These are phyloP conservation scores for Suhomyces bribrorum DNA, from an alignment of 1,139 yeast species.

Conservation along the genomic window DNA sequence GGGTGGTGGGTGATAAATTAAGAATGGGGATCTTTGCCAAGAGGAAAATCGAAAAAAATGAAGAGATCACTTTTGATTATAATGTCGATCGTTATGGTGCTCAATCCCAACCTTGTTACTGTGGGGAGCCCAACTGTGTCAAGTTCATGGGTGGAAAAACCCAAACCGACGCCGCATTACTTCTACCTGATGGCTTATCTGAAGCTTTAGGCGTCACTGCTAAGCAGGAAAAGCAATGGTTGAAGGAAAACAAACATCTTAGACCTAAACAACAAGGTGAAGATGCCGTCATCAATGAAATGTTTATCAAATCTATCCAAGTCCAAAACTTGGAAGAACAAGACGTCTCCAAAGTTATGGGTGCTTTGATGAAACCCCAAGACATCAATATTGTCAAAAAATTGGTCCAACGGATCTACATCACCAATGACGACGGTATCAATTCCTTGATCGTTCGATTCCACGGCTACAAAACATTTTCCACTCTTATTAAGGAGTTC, in stretches of 20 bases:
- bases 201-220: constrained; percentile 84
- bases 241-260: constrained; percentile 56
- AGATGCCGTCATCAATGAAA: constrained; percentile 61
- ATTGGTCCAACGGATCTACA: constrained; percentile 64
- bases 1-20: constrained; percentile 91
- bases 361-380: constrained; percentile 76
- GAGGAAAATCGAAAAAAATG: constrained; percentile 70
- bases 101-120: constrained; percentile 88
- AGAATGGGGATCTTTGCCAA: constrained; percentile 95
- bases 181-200: constrained; percentile 78
- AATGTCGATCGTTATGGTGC: constrained; percentile 97
- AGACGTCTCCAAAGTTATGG: constrained; percentile 79
- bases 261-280: constrained; percentile 52
- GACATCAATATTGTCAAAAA: constrained; percentile 67
- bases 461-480: constrained; percentile 86
- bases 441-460: constrained; percentile 65
- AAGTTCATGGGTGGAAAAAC: constrained; percentile 96
- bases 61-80: constrained; percentile 93
- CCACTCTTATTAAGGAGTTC: constrained; percentile 50
- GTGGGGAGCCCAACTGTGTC: constrained; percentile 90
- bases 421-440: constrained; percentile 56
- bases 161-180: constrained; percentile 85
- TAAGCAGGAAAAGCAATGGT: constrained; percentile 61
- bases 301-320: constrained; percentile 61
- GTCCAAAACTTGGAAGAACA: constrained; percentile 52